Evolutionary conservation across 2,329 filamentous ascomycete genomes (phyloP).

Genomic region (Bimuria novae-zelandiae): DNA sequence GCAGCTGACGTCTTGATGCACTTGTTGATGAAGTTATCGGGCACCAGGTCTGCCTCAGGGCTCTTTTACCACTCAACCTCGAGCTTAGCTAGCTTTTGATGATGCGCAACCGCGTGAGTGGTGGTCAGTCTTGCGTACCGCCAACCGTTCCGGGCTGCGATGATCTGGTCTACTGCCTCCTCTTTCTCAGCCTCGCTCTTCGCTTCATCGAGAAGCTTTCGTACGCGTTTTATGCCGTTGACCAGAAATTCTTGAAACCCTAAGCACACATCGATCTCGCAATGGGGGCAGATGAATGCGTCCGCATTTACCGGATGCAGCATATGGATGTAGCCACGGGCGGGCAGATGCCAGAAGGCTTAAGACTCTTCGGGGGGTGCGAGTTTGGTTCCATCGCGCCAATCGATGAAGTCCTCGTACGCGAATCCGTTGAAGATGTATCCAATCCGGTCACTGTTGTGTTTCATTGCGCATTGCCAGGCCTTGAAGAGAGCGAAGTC

Average conservation of each 20-base stretch:
- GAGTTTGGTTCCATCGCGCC: background rate
- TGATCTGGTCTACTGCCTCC: background rate
- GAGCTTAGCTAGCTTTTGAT: background rate
- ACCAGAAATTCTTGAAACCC: background rate
- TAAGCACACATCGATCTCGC: background rate
- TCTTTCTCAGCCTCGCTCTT: background rate
- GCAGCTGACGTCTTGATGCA: background rate
- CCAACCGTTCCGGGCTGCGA: background rate
- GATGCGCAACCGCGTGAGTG: background rate
- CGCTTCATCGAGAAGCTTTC: background rate
- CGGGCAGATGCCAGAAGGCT: background rate
- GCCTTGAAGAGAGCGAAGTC: background rate
- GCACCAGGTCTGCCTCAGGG: background rate
- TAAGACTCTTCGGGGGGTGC: background rate
- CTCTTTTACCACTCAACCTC: background rate
- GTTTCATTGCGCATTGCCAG: background rate
- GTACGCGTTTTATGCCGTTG: background rate
- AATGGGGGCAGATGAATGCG: background rate
- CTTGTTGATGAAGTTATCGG: background rate
- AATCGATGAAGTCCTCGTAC: background rate
- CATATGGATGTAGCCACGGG: background rate
- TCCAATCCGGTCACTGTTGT: background rate
- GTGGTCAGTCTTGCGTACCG: background rate
- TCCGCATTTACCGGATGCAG: background rate
- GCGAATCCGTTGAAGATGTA: background rate